A percentile compares a stretch with the other conserved stretches of the same genome.
Conservation (phyloP, 2,329 filamentous ascomycete species). For the Lizonia empirigonia region DNA sequence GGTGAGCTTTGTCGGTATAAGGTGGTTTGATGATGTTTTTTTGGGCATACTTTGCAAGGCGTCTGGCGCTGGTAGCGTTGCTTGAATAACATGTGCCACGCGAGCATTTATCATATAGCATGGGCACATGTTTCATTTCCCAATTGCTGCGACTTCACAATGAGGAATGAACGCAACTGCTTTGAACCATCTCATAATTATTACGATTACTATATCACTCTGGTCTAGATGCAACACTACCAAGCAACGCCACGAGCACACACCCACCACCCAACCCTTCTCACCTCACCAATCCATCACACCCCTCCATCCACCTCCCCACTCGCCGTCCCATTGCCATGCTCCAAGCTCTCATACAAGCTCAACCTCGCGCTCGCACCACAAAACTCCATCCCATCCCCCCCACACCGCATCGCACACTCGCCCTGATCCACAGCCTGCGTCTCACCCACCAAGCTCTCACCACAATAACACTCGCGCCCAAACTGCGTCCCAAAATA, state of each 20-base stretch:
- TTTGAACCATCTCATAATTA: too few relatives aligned
- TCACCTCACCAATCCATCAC: background rate
- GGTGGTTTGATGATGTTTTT: constrained; percentile 55
- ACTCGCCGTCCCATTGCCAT: constrained; percentile 12
- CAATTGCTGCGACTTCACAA: too few relatives aligned
- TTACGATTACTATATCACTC: too few relatives aligned
- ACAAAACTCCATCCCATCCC: constrained; percentile 24
- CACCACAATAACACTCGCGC: constrained; percentile 29
- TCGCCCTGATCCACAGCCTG: constrained; percentile 21
- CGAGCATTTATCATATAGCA: too few relatives aligned
- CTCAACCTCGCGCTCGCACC: constrained; percentile 27
- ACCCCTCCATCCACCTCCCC: constrained; percentile 5
- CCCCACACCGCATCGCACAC: constrained; percentile 24
- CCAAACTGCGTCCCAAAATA: constrained; percentile 28
- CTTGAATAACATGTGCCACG: background rate
- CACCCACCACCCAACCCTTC: background rate
- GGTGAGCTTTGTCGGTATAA: constrained; percentile 17
- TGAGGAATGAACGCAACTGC: too few relatives aligned
- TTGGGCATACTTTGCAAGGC: background rate
- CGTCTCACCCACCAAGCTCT: constrained; percentile 12
- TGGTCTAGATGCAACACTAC: too few relatives aligned
- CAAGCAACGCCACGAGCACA: background rate
- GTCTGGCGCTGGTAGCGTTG: background rate
- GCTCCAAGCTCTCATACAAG: constrained; percentile 46
- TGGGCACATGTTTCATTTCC: too few relatives aligned